Evolutionary conservation across 257 asterid species (phyloP).

Genomic region (Capsicum pubescens): DNA sequence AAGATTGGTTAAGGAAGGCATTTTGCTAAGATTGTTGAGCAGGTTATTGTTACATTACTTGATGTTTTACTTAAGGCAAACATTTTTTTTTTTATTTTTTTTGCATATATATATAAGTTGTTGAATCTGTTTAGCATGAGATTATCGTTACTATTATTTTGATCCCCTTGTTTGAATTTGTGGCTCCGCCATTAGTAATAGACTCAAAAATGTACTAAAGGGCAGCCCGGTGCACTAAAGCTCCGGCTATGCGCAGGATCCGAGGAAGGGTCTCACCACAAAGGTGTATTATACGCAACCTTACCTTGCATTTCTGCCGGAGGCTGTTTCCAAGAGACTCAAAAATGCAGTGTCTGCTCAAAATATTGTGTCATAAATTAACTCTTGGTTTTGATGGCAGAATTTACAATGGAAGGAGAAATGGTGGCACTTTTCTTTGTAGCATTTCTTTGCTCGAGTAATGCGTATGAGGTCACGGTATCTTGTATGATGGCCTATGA

Average conservation of each 20-base stretch:
- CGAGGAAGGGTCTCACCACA: too few relatives aligned
- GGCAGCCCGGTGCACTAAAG: too few relatives aligned
- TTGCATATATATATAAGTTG: neutral
- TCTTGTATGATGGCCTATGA: conserved; percentile 73
- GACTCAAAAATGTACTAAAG: neutral
- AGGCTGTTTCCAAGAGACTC: neutral
- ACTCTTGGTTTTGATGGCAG: neutral
- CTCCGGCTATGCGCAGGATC: too few relatives aligned
- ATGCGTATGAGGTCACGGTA: conserved; percentile 51
- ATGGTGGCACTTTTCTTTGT: conserved; percentile 28
- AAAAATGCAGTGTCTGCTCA: neutral
- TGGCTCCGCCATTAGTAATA: neutral
- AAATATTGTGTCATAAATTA: neutral
- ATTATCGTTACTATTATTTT: neutral
- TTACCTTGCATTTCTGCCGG: too few relatives aligned
- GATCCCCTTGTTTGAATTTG: neutral
- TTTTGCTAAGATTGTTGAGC: neutral
- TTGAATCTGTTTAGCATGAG: conserved; percentile 4
- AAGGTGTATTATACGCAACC: too few relatives aligned
- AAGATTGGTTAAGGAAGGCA: neutral
- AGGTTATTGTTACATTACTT: too few relatives aligned
- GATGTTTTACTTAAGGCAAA: too few relatives aligned
- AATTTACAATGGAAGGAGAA: conserved; percentile 35
- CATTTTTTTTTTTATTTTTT: too few relatives aligned
- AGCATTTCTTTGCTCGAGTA: conserved; percentile 36